Evolutionary conservation across 2,329 filamentous ascomycete species (phyloP), one percentile per base, ranked within the genome.

Genomic region (Neofusicoccum ribis): DNA sequence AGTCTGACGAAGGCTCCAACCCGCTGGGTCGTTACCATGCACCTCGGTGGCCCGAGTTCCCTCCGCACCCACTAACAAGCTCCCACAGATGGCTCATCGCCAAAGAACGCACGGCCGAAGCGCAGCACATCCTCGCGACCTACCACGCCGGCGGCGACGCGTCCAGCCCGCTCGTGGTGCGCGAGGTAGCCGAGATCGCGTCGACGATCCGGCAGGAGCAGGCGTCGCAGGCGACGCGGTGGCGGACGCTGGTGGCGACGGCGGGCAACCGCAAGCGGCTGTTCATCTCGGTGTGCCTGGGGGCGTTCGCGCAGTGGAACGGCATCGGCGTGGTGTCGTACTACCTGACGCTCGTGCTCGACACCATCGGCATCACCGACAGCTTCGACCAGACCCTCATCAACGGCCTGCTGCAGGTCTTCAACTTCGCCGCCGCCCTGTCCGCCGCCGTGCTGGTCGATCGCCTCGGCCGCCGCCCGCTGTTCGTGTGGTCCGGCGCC

Each of bases 281-380:
- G 34, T 71, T 85, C 56, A 85, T 88, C 64, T 75, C 84, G n/a
- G 72, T 86, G 54, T 65, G 52, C 23, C 77, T 84, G 7, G 85
- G 84, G 66, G 76, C 86, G 66, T 87, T 87, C 76, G 83, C 82
- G 8, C 85, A 88, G 68, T 87, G 83, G 83, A 84, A 80, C 63
- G 85, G 85, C 41, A 86, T 86, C 68, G 81, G 80, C 47, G 71
- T 84, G 8, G 79, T 82, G 37, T 80, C 77, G 1, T 83, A 79
- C 72, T 78, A 78, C 68, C 69, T 78, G 44, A 72, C 71, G 39
- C 56, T 74, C 23, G 73, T 78, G 34, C 67, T 79, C 51, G 68
- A 77, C 49, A 63, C 67, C n/a, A 73, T 77, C 46, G 77, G 77
- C 43, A 73, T 78, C 66, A 77, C 70, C 36, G 69, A 73, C 63